Evolutionary conservation across 2,329 filamentous ascomycete species (phyloP).

Genomic region (Colletotrichum paranaense): DNA sequence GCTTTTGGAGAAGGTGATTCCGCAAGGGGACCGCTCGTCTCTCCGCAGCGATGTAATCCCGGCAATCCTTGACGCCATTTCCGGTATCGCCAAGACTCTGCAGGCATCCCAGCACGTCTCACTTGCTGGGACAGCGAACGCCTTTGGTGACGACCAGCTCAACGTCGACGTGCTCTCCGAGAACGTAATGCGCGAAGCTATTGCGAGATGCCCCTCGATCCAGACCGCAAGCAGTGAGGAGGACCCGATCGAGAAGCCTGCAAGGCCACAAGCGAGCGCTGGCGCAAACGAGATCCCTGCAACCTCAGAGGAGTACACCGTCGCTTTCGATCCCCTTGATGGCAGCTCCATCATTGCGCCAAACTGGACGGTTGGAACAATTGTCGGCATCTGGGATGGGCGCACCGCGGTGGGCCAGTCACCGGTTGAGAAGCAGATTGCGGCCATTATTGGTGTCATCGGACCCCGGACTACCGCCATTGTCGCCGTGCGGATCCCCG

Average conservation of each 20-base stretch:
- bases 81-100: constrained; percentile 56
- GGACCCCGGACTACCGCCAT: constrained; percentile 67
- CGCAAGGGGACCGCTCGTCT: constrained; percentile 39
- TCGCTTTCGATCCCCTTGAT: constrained; percentile 73
- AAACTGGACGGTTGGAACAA: constrained; percentile 70
- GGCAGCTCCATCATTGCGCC: constrained; percentile 70
- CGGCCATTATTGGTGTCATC: constrained; percentile 63
- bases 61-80: constrained; percentile 56
- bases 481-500: constrained; percentile 63
- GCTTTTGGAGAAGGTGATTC: constrained; percentile 40
- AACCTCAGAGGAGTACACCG: constrained; percentile 60
- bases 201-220: constrained; percentile 57
- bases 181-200: constrained; percentile 55
- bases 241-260: constrained; percentile 62
- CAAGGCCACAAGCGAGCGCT: neutral
- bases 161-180: constrained; percentile 68
- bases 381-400: constrained; percentile 70
- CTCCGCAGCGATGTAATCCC: constrained; percentile 61
- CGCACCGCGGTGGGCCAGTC: constrained; percentile 53
- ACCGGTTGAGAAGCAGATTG: constrained; percentile 56
- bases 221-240: constrained; percentile 69
- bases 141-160: constrained; percentile 69
- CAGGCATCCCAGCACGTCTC: constrained; percentile 57
- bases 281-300: neutral
- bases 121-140: constrained; percentile 61